Base-by-base conservation (phyloP, 176 grass and related monocot genomes). In the Thalia dealbata region DNA sequence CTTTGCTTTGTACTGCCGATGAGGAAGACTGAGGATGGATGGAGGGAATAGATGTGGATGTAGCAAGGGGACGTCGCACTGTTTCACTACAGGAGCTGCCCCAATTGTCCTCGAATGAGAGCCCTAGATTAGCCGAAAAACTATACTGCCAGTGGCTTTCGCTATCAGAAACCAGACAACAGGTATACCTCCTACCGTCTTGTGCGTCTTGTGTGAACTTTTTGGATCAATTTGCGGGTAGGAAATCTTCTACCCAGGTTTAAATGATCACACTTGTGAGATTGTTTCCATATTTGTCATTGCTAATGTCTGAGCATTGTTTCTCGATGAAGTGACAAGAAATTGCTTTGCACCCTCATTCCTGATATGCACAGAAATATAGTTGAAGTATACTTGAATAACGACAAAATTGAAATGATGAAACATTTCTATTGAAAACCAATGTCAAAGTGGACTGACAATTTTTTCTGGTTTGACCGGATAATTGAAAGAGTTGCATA, bases 141-240 rank as follows among this genome's bases (percentile, higher is more conserved):
- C 82, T 96, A 54, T 91, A 85, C 83, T 61, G 75, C 14, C 92
- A 89, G 75, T 92, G 92, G 89, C 89, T 96, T 61, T 60, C 87
- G 21, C 85, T 90, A 59, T 81, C 87, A 0, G 83, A 92, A 38
- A 90, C 93, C 43, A 54, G 69, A 16, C 67, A 84, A 27, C 80
- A 88, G 73, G 90, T 92, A n/a, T n/a, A 80, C 60, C 74, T 10
- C 62, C 61, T 48, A 24, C 14, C 16, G 23, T 64, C n/a, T 80
- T 73, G 4, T 38, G 32, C 32, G 32, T 38, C 32, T 38, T 38
- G 75, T 19, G 19, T 38, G 43, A 24, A 6, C 19, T 61, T 56
- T 44, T 38, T 30, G 54, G 54, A 24, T 70, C 67, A 6, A 23
- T 24, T 48, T 70, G 62, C 3, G n/a, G 1, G 4, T 48, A 48